Conservation (phyloP, 345 rosid genomes). For the Reutealis trisperma region DNA sequence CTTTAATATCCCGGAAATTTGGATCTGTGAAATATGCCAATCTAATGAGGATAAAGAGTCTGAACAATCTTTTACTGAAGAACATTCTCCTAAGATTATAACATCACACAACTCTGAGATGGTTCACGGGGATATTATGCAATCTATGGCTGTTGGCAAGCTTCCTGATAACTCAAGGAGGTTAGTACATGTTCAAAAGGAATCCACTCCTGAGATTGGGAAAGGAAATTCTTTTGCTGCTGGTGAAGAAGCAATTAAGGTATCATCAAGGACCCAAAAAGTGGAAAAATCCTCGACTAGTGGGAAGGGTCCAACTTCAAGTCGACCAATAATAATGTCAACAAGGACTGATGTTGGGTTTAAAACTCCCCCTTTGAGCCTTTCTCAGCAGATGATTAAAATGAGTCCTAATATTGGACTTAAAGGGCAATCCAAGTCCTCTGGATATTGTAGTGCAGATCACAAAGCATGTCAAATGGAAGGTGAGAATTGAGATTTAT, state of each 20-base stretch:
- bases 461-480: not conserved
- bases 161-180: not conserved
- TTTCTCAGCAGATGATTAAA: not conserved
- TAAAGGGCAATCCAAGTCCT: not conserved
- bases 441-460: not conserved
- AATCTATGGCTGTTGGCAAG: not conserved
- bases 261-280: not conserved
- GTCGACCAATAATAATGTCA: not conserved
- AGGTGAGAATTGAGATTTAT: not conserved
- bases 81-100: not conserved
- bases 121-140: not conserved
- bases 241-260: not conserved
- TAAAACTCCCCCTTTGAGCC: not conserved
- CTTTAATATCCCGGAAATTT: conserved; percentile 3
- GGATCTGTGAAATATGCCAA: conserved; percentile 21
- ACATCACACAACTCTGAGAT: not conserved
- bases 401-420: not conserved
- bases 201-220: not conserved
- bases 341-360: not conserved
- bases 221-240: too few relatives aligned
- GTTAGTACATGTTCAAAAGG: not conserved
- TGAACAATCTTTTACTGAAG: not conserved
- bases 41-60: not conserved
- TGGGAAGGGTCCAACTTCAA: not conserved
- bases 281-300: not conserved